A percentile compares a stretch with the other conserved stretches of the same genome.
Evolutionary conservation across 2,329 filamentous ascomycete species (phyloP).

Genomic region (Fusarium liriodendri): DNA sequence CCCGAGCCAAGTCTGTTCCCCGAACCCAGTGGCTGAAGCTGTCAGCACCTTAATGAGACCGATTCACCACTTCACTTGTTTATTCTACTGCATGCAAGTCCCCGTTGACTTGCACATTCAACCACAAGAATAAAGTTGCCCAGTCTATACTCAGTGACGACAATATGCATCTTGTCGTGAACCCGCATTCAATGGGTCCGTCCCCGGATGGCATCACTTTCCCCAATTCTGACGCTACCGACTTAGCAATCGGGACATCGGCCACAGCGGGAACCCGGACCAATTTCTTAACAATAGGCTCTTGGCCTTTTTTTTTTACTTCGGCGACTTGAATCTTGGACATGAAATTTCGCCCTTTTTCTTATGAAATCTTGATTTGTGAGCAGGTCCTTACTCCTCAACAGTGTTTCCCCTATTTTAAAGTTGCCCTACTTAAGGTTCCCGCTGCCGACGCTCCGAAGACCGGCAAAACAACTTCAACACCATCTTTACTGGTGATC

Average conservation of each 20-base stretch:
- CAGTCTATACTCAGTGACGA: not conserved
- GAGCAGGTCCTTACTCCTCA: not conserved
- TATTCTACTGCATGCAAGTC: not conserved
- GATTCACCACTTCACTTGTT: not conserved
- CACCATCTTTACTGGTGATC: not conserved
- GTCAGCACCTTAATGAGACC: conserved; percentile 4
- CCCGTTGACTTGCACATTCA: not conserved
- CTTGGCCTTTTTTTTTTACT: not conserved
- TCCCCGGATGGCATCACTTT: conserved; percentile 20
- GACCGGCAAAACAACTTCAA: conserved; percentile 10
- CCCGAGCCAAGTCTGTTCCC: not conserved
- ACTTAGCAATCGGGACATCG: conserved; percentile 5
- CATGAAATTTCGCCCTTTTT: not conserved
- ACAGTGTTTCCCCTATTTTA: not conserved
- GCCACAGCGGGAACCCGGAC: not conserved
- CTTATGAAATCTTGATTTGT: conserved; percentile 7
- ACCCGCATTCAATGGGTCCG: not conserved
- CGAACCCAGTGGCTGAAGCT: not conserved
- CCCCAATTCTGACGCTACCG: conserved; percentile 18
- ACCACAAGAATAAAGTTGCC: not conserved
- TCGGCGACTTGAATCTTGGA: not conserved
- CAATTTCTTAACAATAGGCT: not conserved
- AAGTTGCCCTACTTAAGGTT: not conserved
- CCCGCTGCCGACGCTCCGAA: conserved; percentile 14
- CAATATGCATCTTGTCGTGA: not conserved